Evolutionary conservation across 768 basidiomycete species (phyloP).

Genomic region (Calocybe cyanea): DNA sequence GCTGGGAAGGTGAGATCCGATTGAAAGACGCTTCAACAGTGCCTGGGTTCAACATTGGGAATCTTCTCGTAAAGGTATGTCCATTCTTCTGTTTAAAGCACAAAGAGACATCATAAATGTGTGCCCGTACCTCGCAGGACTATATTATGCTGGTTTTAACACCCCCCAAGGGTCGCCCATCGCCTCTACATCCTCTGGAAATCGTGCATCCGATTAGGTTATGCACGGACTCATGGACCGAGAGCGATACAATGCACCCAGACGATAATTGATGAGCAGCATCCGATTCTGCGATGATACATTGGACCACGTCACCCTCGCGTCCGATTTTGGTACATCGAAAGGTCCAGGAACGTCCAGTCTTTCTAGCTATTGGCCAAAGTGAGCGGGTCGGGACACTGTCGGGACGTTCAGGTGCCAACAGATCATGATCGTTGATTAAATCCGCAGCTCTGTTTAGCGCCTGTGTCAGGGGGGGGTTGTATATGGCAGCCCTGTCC

Average conservation of each 20-base stretch:
- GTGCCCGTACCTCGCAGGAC: conserved; percentile 36
- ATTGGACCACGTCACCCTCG: no score
- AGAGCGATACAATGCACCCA: conserved; percentile 31
- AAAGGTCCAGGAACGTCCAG: no score
- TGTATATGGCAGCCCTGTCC: conserved; percentile 6
- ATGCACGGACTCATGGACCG: conserved; percentile 50
- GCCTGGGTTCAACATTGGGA: conserved; percentile 41
- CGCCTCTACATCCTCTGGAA: conserved; percentile 39
- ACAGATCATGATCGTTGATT: conserved; percentile 4
- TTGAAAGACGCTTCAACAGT: conserved; percentile 34
- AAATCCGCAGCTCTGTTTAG: neutral
- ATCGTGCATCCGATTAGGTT: conserved; percentile 49
- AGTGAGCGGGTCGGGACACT: no score
- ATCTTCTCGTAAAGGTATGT: conserved; percentile 46
- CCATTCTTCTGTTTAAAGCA: conserved; percentile 5
- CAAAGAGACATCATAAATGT: neutral
- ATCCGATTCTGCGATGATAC: no score
- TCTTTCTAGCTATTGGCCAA: no score
- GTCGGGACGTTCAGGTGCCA: no score
- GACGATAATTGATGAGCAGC: conserved; percentile 31
- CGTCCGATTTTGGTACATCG: neutral
- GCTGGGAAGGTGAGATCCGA: conserved; percentile 53
- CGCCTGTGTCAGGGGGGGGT: conserved; percentile 8
- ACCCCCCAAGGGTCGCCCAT: conserved; percentile 40
- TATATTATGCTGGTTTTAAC: conserved; percentile 47